A percentile compares a stretch with the other conserved stretches of the same genome.
Conservation (phyloP, 2,329 filamentous ascomycete species). For the Fonsecaea nubica region DNA sequence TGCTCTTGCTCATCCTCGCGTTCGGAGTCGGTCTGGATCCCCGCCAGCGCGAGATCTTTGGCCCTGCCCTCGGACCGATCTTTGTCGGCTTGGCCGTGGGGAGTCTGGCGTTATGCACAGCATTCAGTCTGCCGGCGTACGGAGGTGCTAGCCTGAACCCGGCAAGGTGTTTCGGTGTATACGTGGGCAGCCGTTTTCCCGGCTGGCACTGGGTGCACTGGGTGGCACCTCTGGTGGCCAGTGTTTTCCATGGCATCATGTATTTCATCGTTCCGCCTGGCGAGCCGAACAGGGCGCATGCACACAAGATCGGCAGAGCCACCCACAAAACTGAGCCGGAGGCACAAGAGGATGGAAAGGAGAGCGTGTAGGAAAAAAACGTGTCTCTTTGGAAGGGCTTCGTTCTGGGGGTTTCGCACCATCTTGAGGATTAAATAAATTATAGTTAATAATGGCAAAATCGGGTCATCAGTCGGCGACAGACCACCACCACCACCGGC, state of each 20-base stretch:
- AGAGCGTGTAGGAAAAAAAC: conserved; percentile 15
- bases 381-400: not conserved
- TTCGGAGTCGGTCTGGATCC: conserved; percentile 63
- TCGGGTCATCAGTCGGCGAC: not conserved
- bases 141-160: conserved; percentile 55
- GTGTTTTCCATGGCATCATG: conserved; percentile 44
- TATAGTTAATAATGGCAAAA: conserved; percentile 7
- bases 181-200: conserved; percentile 46
- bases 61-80: conserved; percentile 57
- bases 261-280: conserved; percentile 42
- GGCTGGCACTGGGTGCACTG: conserved; percentile 50
- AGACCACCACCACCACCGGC: too few species aligned
- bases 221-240: conserved; percentile 45
- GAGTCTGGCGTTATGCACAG: conserved; percentile 48
- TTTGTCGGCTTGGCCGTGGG: conserved; percentile 55
- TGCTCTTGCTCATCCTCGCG: conserved; percentile 57
- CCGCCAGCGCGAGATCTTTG: conserved; percentile 57
- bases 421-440: not conserved
- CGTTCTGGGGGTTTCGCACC: not conserved
- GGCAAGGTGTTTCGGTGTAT: conserved; percentile 54
- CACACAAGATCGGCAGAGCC: not conserved
- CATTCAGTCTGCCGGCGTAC: conserved; percentile 51
- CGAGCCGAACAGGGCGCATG: conserved; percentile 3
- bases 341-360: conserved; percentile 20
- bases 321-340: conserved; percentile 4